Percentiles rank a stretch among this genome's conserved stretches.
Evolutionary conservation across 495 filamentous ascomycete species (phyloP).

Genomic region (Penicillium cinerascens): DNA sequence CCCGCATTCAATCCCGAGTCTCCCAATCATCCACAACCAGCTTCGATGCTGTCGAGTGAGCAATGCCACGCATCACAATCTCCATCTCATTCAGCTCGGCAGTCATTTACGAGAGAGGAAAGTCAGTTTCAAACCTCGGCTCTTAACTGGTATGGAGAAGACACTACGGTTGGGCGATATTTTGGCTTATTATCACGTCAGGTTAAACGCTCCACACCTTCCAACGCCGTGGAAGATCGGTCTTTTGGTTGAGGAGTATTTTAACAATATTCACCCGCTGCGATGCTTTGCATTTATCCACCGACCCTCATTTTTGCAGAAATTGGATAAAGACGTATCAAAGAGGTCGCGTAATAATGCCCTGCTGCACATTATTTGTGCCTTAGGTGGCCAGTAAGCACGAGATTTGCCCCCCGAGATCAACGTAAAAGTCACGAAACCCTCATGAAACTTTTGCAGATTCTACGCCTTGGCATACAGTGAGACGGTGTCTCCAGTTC

Average conservation of each 20-base stretch:
- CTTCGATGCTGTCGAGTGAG: not conserved
- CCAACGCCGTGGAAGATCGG: slow-evolving; percentile 19
- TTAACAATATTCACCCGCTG: slow-evolving; percentile 35
- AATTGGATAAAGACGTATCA: slow-evolving; percentile 22
- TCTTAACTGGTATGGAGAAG: slow-evolving; percentile 5
- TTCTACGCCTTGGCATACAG: slow-evolving; percentile 27
- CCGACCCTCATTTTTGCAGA: slow-evolving; percentile 31
- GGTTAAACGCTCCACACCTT: slow-evolving; percentile 19
- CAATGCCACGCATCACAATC: not conserved
- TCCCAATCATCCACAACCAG: not conserved
- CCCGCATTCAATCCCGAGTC: not conserved
- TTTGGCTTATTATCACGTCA: not conserved
- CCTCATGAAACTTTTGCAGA: slow-evolving; percentile 1
- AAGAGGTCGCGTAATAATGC: slow-evolving; percentile 14
- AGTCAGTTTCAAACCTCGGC: not conserved
- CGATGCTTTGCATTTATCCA: slow-evolving; percentile 38
- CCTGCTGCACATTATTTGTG: slow-evolving; percentile 34
- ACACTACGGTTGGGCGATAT: not conserved
- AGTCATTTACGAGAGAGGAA: not conserved
- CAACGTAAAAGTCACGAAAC: not conserved
- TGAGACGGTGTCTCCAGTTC: slow-evolving; percentile 12
- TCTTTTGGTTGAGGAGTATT: slow-evolving; percentile 32
- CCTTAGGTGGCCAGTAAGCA: slow-evolving; percentile 35
- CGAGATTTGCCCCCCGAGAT: not conserved
- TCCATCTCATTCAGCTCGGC: not conserved